Evolutionary conservation across 2,329 filamentous ascomycete genomes (phyloP).

Genomic region (Torrubiella hemipterigena): DNA sequence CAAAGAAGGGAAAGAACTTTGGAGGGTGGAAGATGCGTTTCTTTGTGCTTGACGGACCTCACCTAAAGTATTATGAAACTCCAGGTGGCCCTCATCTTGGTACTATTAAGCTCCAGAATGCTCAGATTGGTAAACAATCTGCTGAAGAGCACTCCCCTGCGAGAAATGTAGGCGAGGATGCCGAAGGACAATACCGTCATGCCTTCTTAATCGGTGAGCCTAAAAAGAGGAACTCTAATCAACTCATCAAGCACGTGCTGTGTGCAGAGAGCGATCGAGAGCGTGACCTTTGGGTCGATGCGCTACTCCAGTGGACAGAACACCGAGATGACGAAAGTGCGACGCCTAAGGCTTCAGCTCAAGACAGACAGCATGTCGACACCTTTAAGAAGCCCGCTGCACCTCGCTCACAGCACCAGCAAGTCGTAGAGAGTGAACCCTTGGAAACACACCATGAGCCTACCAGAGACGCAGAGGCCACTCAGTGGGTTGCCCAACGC

Average conservation of each 20-base stretch:
- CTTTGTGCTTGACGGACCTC: slow-evolving; percentile 48
- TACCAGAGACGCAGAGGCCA: slow-evolving; percentile 22
- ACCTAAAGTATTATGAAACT: slow-evolving; percentile 79
- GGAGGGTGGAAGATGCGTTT: slow-evolving; percentile 89
- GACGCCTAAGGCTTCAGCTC: slow-evolving; percentile 20
- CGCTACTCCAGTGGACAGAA: slow-evolving; percentile 81
- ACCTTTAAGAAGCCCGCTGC: slow-evolving; percentile 20
- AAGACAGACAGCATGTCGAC: slow-evolving; percentile 20
- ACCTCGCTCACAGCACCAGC: slow-evolving; percentile 21
- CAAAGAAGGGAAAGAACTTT: slow-evolving; percentile 96
- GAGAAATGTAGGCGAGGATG: slow-evolving; percentile 52
- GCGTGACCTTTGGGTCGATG: slow-evolving; percentile 87
- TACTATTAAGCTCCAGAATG: slow-evolving; percentile 80
- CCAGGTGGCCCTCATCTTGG: slow-evolving; percentile 84
- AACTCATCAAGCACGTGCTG: slow-evolving; percentile 81
- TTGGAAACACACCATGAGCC: slow-evolving; percentile 20
- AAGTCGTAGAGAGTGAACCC: too few species aligned
- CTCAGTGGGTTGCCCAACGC: slow-evolving; percentile 19
- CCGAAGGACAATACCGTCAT: slow-evolving; percentile 90
- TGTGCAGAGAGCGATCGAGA: slow-evolving; percentile 92
- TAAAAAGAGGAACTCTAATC: slow-evolving; percentile 87
- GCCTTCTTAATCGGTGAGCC: slow-evolving; percentile 91
- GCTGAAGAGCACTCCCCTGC: slow-evolving; percentile 45
- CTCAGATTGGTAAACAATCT: slow-evolving; percentile 90
- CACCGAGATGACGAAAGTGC: slow-evolving; percentile 46